These are phyloP conservation scores for Trichoderma sp. DNA, from an alignment of 2,329 filamentous ascomycete genomes.

Conservation along the genomic window DNA sequence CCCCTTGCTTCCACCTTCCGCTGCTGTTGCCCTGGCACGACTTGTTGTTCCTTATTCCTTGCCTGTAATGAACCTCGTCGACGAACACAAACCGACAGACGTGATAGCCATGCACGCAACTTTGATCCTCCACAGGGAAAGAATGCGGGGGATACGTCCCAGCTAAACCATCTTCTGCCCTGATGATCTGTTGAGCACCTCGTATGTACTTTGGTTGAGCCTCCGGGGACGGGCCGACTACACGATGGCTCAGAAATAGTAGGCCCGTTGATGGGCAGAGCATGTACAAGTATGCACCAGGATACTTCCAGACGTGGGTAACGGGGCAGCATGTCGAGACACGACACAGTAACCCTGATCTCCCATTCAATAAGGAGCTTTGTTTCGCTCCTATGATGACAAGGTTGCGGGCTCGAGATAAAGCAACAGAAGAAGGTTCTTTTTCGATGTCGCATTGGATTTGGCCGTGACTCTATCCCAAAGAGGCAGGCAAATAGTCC, in stretches of 20 bases:
- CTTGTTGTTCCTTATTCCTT: too few relatives aligned
- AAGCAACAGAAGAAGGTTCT: not conserved
- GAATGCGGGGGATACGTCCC: constrained; percentile 17
- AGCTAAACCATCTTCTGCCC: not conserved
- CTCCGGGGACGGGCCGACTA: constrained; percentile 22
- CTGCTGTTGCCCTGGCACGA: not conserved
- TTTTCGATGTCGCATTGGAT: constrained; percentile 18
- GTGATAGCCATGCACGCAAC: not conserved
- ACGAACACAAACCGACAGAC: not conserved
- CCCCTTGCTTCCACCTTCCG: constrained; percentile 4
- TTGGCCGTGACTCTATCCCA: constrained; percentile 5
- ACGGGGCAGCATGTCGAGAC: constrained; percentile 7
- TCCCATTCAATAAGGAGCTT: not conserved
- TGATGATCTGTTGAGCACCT: not conserved
- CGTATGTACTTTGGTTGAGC: not conserved
- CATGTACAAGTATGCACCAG: not conserved
- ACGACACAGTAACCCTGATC: not conserved
- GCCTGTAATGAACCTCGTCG: not conserved
- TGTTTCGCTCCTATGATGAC: not conserved
- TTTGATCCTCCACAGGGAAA: not conserved
- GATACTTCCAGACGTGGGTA: not conserved
- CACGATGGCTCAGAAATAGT: constrained; percentile 1
- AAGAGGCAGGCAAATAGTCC: constrained; percentile 21
- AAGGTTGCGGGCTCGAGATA: constrained; percentile 4
- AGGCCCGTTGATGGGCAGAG: constrained; percentile 12